A percentile compares a stretch with the other conserved stretches of the same genome.
Evolutionary conservation across 306 rosid species (phyloP).

Genomic region (Trifolium pratense): DNA sequence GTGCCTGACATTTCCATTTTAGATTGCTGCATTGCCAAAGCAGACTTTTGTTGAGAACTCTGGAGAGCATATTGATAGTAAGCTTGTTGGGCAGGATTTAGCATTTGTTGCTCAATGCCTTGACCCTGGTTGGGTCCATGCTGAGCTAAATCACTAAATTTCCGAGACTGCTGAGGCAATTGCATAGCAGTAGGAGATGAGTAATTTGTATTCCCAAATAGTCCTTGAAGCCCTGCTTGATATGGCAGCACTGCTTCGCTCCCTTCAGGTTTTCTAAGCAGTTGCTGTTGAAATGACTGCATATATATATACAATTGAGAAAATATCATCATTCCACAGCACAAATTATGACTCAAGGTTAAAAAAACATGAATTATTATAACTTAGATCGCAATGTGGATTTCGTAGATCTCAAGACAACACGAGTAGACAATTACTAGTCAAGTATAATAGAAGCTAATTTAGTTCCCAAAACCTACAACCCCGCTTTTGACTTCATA

Average conservation of each 20-base stretch:
- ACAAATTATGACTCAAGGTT: conserved; percentile 33
- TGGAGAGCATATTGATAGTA: conserved; percentile 83
- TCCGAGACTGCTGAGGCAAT: conserved; percentile 85
- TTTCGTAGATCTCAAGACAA: conserved; percentile 22
- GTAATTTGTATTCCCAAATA: conserved; percentile 61
- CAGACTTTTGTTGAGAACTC: conserved; percentile 80
- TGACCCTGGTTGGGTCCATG: conserved; percentile 76
- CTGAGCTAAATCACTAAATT: conserved; percentile 71
- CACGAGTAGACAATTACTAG: conserved; percentile 21
- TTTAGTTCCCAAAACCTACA: conserved; percentile 16
- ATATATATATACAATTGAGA: conserved; percentile 36
- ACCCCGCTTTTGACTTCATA: conserved; percentile 5
- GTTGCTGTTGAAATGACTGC: conserved; percentile 83
- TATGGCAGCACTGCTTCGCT: conserved; percentile 76
- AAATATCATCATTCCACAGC: conserved; percentile 27
- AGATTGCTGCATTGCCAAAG: conserved; percentile 75
- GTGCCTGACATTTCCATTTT: conserved; percentile 75
- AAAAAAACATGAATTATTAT: conserved; percentile 4
- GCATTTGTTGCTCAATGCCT: conserved; percentile 74
- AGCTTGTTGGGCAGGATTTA: conserved; percentile 79
- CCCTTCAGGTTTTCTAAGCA: conserved; percentile 87
- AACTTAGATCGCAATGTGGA: conserved; percentile 8
- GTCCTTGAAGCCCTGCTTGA: conserved; percentile 82
- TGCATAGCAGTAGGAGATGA: conserved; percentile 68
- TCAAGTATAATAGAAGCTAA: conserved; percentile 24